phyloP scores from a whole-genome alignment of 1,139 yeast species.

The Kurtzmaniella quercitrusa region DNA sequence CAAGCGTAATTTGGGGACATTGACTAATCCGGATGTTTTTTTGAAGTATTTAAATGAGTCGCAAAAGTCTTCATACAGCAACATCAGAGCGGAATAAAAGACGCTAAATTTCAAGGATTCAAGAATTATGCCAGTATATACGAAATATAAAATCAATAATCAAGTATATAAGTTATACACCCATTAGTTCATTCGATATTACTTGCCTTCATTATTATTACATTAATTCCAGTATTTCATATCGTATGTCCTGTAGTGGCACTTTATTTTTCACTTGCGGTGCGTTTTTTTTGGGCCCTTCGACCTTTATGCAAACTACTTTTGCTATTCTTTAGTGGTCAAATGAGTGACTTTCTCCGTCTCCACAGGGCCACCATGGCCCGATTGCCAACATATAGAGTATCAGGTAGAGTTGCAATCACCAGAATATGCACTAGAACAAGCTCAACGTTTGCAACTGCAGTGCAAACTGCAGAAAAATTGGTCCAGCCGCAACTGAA shows the following conservation, averaged over 20 bases:
- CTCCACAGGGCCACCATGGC: constrained; percentile 1
- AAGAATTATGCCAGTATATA: neutral
- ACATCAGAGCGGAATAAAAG: neutral
- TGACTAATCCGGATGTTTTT: constrained; percentile 75
- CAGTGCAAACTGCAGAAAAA: constrained; percentile 74
- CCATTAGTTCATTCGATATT: too few species aligned
- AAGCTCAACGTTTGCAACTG: constrained; percentile 30
- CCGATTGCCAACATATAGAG: neutral
- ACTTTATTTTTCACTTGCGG: neutral
- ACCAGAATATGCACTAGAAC: neutral
- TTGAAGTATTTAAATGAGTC: constrained; percentile 46
- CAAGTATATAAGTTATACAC: too few species aligned
- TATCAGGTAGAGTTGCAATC: neutral
- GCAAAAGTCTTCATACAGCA: constrained; percentile 35
- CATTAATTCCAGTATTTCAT: too few species aligned
- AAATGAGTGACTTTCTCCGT: constrained; percentile 1
- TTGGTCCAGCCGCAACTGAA: constrained; percentile 68
- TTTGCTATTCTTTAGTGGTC: neutral
- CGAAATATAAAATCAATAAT: too few species aligned
- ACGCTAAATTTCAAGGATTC: neutral
- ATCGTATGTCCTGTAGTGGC: too few species aligned
- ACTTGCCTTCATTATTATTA: too few species aligned
- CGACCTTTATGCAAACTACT: neutral
- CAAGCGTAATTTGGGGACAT: constrained; percentile 73
- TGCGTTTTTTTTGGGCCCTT: neutral